A percentile compares a stretch with the other conserved stretches of the same genome.
Evolutionary conservation across 768 basidiomycete species (phyloP).

Genomic region (Amanita fuliginea): DNA sequence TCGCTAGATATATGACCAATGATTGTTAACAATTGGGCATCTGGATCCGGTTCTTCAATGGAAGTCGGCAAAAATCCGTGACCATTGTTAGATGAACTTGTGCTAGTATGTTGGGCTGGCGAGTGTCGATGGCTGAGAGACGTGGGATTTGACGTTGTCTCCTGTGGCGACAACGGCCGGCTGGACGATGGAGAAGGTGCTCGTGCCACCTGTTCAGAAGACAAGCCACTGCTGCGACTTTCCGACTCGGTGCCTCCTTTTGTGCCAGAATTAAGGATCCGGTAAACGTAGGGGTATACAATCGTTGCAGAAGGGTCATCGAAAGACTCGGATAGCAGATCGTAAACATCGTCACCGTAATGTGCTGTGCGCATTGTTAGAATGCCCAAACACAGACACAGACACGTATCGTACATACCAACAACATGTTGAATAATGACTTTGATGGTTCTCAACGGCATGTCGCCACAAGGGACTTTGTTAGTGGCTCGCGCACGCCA

Average conservation of each 20-base stretch:
- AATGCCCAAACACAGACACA: neutral
- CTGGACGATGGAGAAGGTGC: conserved; percentile 52
- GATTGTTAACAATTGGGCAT: conserved; percentile 70
- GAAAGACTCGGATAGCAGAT: conserved; percentile 80
- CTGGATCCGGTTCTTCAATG: conserved; percentile 79
- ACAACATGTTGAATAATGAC: conserved; percentile 97
- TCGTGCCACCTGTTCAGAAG: conserved; percentile 27
- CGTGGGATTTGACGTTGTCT: conserved; percentile 36
- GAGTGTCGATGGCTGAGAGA: conserved; percentile 39
- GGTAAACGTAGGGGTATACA: conserved; percentile 91
- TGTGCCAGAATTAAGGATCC: conserved; percentile 69
- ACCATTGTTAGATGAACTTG: conserved; percentile 53
- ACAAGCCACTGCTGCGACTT: conserved; percentile 20
- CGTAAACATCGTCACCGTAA: conserved; percentile 84
- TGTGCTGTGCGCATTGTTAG: conserved; percentile 38
- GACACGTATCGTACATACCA: conserved; percentile 41
- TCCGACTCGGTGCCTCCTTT: conserved; percentile 29
- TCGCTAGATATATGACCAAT: conserved; percentile 84
- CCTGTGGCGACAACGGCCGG: conserved; percentile 63
- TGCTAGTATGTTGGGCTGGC: conserved; percentile 57
- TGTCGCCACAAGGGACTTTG: conserved; percentile 90
- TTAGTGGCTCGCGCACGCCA: conserved; percentile 90
- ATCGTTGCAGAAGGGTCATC: conserved; percentile 97
- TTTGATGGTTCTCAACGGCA: conserved; percentile 96
- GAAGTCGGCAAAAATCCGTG: conserved; percentile 37